Evolutionary conservation across 106 monocot species (phyloP).

Genomic region (Allium fistulosum): DNA sequence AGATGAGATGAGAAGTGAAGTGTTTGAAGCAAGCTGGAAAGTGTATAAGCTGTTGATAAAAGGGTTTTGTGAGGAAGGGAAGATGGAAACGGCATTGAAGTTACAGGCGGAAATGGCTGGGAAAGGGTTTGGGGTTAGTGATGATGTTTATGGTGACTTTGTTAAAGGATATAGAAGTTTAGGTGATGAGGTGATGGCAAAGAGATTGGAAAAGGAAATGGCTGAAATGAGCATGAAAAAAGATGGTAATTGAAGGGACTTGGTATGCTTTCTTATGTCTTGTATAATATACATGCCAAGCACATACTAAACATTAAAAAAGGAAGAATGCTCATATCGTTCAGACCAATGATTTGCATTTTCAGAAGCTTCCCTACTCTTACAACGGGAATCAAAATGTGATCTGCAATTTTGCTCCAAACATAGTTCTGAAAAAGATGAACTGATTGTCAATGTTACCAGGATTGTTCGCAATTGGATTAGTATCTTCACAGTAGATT

Average conservation of each 20-base stretch:
- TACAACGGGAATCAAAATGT: too few species aligned
- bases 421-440: too few species aligned
- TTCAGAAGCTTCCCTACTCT: too few species aligned
- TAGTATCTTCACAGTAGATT: too few species aligned
- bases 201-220: constrained; percentile 50
- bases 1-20: constrained; percentile 42
- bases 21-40: constrained; percentile 25
- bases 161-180: constrained; percentile 29
- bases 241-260: background rate
- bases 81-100: constrained; percentile 43
- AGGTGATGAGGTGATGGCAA: constrained; percentile 32
- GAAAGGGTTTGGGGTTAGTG: constrained; percentile 29
- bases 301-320: too few species aligned
- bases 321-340: too few species aligned
- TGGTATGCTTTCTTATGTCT: background rate
- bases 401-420: too few species aligned
- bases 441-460: too few species aligned
- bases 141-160: constrained; percentile 45
- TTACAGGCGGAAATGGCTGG: constrained; percentile 81
- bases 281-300: background rate
- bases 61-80: constrained; percentile 50
- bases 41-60: constrained; percentile 41
- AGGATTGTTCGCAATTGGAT: too few species aligned
- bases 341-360: too few species aligned
- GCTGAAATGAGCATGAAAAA: constrained; percentile 2